A percentile compares a stretch with the other conserved stretches of the same genome.
phyloP scores from a whole-genome alignment of 768 basidiomycete genomes.

The Mrakia frigida region DNA sequence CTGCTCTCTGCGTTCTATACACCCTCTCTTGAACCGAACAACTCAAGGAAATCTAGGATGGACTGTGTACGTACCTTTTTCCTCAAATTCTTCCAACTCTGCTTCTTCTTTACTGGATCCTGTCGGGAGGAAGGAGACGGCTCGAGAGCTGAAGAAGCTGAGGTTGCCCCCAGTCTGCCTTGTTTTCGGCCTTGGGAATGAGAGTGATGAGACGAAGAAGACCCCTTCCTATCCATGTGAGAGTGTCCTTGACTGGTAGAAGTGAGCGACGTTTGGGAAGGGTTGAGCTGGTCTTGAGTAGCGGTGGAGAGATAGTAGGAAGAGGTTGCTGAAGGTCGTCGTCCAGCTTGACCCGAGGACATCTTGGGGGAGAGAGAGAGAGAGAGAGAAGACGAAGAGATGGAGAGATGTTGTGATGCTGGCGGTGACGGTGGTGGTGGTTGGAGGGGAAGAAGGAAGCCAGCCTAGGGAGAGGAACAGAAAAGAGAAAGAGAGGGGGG shows the following conservation, averaged over 20 bases:
- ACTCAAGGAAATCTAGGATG: too few species aligned
- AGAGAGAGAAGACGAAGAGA: conserved; percentile 24
- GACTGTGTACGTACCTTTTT: conserved; percentile 35
- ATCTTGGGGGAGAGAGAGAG: conserved; percentile 34
- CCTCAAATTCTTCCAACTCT: conserved; percentile 10
- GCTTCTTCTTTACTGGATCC: conserved; percentile 31
- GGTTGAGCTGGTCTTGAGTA: background rate
- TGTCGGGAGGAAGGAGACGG: conserved; percentile 5
- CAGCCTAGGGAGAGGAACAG: too few species aligned
- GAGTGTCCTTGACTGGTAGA: background rate
- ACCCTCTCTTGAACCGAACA: background rate
- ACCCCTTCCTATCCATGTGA: background rate
- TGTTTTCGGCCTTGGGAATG: background rate
- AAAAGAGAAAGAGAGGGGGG: background rate
- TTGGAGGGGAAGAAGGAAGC: background rate
- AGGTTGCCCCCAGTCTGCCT: background rate
- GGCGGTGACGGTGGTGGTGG: conserved; percentile 3
- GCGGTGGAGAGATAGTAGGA: background rate
- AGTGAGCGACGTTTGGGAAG: background rate
- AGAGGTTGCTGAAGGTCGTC: background rate
- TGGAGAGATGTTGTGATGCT: conserved; percentile 6
- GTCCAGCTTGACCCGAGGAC: background rate
- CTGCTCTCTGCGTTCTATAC: background rate
- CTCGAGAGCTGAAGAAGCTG: background rate
- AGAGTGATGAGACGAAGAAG: background rate